Percentiles rank a stretch among this genome's conserved stretches.
Conservation (phyloP, 768 basidiomycete genomes). For the Mycena galericulata region DNA sequence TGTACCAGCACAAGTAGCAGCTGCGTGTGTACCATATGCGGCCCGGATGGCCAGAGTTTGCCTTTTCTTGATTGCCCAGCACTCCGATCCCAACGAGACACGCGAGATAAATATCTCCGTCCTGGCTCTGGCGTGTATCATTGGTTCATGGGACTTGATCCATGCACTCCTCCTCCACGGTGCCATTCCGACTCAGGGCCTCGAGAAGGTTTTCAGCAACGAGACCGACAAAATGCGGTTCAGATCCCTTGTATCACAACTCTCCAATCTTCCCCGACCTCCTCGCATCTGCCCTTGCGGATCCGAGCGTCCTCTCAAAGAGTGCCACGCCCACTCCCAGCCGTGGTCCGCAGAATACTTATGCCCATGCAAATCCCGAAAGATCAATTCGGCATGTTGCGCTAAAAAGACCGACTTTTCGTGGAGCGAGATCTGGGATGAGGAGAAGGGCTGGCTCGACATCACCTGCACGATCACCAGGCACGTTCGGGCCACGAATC, state of each 20-base stretch:
- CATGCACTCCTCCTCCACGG: slow-evolving; percentile 9
- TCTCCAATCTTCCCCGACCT: not conserved
- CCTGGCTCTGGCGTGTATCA: not conserved
- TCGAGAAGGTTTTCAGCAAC: not conserved
- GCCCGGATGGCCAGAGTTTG: not conserved
- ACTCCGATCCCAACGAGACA: slow-evolving; percentile 13
- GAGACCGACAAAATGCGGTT: not conserved
- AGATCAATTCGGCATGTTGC: not conserved
- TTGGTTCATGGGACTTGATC: not conserved
- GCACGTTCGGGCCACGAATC: not conserved
- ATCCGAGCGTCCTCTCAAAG: not conserved
- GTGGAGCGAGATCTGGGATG: not conserved
- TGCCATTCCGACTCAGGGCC: not conserved
- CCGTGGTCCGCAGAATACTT: not conserved
- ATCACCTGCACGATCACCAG: not conserved
- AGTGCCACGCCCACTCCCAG: not conserved
- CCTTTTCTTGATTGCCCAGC: not conserved
- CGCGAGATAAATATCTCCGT: not conserved
- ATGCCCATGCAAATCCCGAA: slow-evolving; percentile 1
- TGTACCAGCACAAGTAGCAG: not conserved
- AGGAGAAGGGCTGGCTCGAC: not conserved
- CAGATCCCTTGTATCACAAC: not conserved
- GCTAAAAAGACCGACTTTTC: not conserved
- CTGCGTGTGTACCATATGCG: not conserved
- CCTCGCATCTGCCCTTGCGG: slow-evolving; percentile 9